Base-by-base conservation (phyloP, 495 filamentous ascomycete genomes). In the Penicillium flavigenum region DNA sequence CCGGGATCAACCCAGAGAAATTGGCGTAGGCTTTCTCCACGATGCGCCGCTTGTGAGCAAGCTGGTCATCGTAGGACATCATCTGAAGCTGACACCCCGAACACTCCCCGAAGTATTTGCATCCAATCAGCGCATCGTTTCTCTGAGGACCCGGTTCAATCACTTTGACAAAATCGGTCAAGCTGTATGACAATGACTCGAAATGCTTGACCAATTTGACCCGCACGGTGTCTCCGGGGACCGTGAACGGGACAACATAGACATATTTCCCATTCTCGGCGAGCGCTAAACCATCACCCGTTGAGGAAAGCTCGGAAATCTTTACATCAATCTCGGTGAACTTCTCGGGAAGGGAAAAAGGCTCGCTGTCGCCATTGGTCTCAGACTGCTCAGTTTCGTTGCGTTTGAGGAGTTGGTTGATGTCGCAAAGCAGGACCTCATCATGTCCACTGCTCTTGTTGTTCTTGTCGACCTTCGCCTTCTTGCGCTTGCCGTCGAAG, bases 11-110 rank as follows among this genome's bases (percentile, higher is more conserved):
- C 22, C 88, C 78, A 12, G 92, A 96, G 77, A 96, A 98, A 75
- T 96, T 91, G 48, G 79, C 80, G 75, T 88, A 98, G 27, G 95
- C 94, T 67, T 93, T 96, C 68, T 94, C 89, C 29, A 98, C 87
- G 52, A 97, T 88, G 47, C 80, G 76, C 68, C 82, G 85, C 77
- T 98, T 98, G 65, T 91, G 88, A 32, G 77, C 80, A 29, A 98
- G 80, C 69, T 98, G 94, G 54, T 89, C 86, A 29, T 81, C 75
- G 72, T 98, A 98, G 42, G 90, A 83, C 54, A 98, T 83, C 91
- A 97, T 96, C 72, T 98, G 94, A 67, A 97, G 90, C 75, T 98
- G 95, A 66, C 94, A 98, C 5, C 94, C 94, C 0, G 89, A 90
- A 70, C 94, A 98, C 51, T 78, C 82, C 32, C 81, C 72, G 65